These are phyloP conservation scores for Moniliella sp. DNA, from an alignment of 1,284 basidiomycete genomes.

Conservation along the genomic window DNA sequence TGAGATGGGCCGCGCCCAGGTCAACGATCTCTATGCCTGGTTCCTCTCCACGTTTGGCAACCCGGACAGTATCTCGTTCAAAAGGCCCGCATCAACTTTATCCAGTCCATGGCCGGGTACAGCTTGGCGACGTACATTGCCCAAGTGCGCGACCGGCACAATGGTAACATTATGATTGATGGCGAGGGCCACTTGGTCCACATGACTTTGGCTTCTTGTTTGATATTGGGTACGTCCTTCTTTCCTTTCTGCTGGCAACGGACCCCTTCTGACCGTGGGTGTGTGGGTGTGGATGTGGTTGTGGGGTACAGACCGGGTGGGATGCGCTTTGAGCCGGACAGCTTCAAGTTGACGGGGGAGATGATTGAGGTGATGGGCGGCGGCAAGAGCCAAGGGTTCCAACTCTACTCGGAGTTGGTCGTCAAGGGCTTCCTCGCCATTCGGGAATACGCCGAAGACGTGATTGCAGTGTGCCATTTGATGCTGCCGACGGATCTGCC, in stretches of 20 bases:
- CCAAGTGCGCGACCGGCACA: constrained; percentile 91
- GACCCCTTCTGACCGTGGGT: no score
- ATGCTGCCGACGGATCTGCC: constrained; percentile 90
- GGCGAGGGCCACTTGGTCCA: constrained; percentile 85
- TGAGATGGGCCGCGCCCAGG: constrained; percentile 95
- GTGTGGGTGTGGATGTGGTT: no score
- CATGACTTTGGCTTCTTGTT: constrained; percentile 96
- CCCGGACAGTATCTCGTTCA: constrained; percentile 74
- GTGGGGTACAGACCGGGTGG: constrained; percentile 30
- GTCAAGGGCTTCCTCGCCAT: constrained; percentile 89
- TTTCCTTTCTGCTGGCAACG: no score
- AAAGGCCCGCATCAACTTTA: constrained; percentile 77
- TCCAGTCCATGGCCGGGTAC: constrained; percentile 97
- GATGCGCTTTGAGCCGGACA: constrained; percentile 39
- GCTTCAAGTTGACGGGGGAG: constrained; percentile 93
- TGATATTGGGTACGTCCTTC: no score
- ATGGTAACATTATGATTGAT: constrained; percentile 98
- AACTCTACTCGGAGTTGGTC: constrained; percentile 74
- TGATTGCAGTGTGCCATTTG: constrained; percentile 64
- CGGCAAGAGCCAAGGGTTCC: constrained; percentile 70
- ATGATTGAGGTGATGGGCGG: constrained; percentile 97
- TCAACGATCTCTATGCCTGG: constrained; percentile 83
- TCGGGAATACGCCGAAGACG: constrained; percentile 67
- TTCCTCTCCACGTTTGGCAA: constrained; percentile 86
- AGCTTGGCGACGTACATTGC: constrained; percentile 93